phyloP scores from a whole-genome alignment of 2,329 filamentous ascomycete species.

The Coniosporium tulheliwenetii region DNA sequence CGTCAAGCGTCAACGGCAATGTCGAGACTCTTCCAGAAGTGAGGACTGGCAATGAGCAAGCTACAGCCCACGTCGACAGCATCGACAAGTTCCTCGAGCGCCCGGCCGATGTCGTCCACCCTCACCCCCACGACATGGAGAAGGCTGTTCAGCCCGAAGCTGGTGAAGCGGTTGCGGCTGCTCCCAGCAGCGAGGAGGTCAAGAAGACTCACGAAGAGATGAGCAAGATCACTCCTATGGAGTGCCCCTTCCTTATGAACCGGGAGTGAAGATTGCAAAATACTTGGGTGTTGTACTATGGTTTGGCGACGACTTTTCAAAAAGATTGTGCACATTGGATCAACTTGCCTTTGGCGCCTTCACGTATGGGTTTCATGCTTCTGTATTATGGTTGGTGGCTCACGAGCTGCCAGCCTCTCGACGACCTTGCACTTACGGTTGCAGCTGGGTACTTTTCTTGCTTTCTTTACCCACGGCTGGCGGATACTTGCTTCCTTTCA shows the following conservation, averaged over 20 bases:
- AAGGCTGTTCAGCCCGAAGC: conserved; percentile 12
- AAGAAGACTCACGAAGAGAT: conserved; percentile 21
- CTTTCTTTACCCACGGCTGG: too few species aligned
- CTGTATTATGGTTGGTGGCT: too few species aligned
- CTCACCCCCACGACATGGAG: conserved; percentile 17
- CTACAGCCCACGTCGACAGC: conserved; percentile 6
- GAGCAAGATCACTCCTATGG: conserved; percentile 11
- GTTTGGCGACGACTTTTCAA: background rate
- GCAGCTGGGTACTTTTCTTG: too few species aligned
- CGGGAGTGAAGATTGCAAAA: conserved; percentile 10
- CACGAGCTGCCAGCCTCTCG: too few species aligned
- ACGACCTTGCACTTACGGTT: too few species aligned
- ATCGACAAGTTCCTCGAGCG: conserved; percentile 15
- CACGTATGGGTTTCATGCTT: too few species aligned
- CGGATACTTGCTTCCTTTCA: too few species aligned
- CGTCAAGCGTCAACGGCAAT: background rate
- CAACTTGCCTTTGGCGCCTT: too few species aligned
- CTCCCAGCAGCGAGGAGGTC: conserved; percentile 15
- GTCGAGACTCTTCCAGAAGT: background rate
- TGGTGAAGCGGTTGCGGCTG: conserved; percentile 20
- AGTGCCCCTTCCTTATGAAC: conserved; percentile 23
- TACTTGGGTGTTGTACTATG: background rate
- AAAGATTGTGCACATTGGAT: too few species aligned
- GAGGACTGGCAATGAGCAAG: background rate
- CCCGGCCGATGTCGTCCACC: conserved; percentile 14